phyloP scores from a whole-genome alignment of 106 monocot species.

The Allium fistulosum region DNA sequence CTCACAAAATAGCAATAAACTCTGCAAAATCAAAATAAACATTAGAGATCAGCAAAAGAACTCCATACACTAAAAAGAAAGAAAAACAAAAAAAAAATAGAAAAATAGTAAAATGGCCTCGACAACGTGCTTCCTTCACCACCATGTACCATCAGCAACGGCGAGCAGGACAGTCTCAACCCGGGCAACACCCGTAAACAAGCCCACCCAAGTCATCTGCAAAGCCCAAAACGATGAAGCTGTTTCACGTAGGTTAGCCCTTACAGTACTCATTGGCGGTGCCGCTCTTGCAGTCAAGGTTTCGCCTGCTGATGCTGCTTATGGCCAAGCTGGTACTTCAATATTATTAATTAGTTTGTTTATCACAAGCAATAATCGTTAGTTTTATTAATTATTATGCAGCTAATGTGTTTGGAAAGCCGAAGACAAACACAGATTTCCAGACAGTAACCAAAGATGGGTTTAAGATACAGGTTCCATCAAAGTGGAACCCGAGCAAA shows the following conservation, averaged over 20 bases:
- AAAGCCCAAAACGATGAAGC: conserved; percentile 55
- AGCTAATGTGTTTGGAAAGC: conserved; percentile 92
- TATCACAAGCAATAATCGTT: background rate
- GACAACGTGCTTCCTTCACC: conserved; percentile 83
- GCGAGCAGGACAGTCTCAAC: conserved; percentile 17
- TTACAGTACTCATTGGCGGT: conserved; percentile 57
- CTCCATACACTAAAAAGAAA: too few species aligned
- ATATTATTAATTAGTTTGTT: background rate
- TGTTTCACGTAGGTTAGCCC: conserved; percentile 66
- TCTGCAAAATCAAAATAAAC: too few species aligned
- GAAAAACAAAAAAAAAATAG: too few species aligned
- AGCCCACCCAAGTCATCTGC: conserved; percentile 47
- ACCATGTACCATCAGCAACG: conserved; percentile 44
- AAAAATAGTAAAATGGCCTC: conserved; percentile 52
- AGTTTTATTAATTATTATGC: background rate
- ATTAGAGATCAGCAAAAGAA: too few species aligned
- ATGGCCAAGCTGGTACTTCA: conserved; percentile 74
- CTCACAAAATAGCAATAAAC: too few species aligned
- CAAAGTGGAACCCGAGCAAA: conserved; percentile 97
- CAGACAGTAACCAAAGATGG: conserved; percentile 46
- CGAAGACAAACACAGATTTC: conserved; percentile 86
- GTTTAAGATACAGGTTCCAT: conserved; percentile 66
- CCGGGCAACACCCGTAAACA: conserved; percentile 13
- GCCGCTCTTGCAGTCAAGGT: conserved; percentile 56
- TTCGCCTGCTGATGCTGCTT: conserved; percentile 82